Conservation (phyloP, 2,329 filamentous ascomycete species). For the Penicillium sp. region DNA sequence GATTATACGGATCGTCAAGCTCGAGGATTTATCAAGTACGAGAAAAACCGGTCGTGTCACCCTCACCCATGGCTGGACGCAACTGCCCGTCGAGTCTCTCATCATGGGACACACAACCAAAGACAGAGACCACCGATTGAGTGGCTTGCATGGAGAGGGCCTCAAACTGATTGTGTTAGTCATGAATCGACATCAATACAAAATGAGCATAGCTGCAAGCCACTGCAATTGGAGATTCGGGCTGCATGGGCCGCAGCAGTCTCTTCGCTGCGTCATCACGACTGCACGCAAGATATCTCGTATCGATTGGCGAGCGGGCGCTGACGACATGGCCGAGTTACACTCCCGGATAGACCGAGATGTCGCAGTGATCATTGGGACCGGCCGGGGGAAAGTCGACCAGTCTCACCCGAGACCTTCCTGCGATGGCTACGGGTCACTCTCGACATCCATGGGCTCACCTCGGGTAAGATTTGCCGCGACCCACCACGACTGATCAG, state of each 20-base stretch:
- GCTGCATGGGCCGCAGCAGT: neutral
- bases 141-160: slow-evolving; percentile 7
- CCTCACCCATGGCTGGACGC: slow-evolving; percentile 2
- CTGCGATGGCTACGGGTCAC: too few relatives aligned
- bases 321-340: neutral
- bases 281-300: neutral
- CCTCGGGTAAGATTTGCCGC: too few relatives aligned
- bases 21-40: neutral
- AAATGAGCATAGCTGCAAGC: slow-evolving; percentile 3
- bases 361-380: slow-evolving; percentile 1
- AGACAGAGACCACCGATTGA: neutral
- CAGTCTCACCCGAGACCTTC: too few relatives aligned
- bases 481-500: too few relatives aligned
- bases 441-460: too few relatives aligned
- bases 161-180: slow-evolving; percentile 8
- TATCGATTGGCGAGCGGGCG: neutral
- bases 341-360: neutral
- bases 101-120: slow-evolving; percentile 5
- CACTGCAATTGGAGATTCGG: slow-evolving; percentile 3
- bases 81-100: slow-evolving; percentile 7
- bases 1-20: neutral
- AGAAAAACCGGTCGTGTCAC: slow-evolving; percentile 2
- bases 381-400: neutral
- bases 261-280: neutral
- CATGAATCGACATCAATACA: slow-evolving; percentile 4